Base-by-base conservation (phyloP, 2,329 filamentous ascomycete species). In the Sordariomycetes sp. region DNA sequence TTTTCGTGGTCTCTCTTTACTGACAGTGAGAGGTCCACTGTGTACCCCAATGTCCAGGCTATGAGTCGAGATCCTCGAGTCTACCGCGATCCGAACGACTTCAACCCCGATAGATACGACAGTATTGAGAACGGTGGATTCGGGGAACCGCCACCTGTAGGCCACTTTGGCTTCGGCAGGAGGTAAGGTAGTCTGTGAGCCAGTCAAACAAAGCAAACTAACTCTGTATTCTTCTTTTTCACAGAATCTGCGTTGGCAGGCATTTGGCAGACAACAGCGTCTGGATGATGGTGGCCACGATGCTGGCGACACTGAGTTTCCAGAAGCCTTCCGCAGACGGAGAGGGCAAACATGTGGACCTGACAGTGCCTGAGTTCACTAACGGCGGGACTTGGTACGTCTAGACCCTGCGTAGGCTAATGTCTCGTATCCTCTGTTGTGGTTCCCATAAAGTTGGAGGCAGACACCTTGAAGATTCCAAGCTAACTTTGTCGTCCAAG, bases 101-200 rank as follows among this genome's bases (percentile, higher is more conserved):
- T 37, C 11, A n/a, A 23, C 21, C 35, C 35, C 7, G 35, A 37
- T 12, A 16, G 35, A 11, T 37, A 32, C 21, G 17, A 14, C 12
- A 11, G 21, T 19, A 17, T 16, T 57, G 32, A 32, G 35, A 44
- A 61, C 30, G 55, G 59, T 5, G 66, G 47, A 42, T 46, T 48
- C 15, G 62, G 61, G 6, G 66, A 70, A 46, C 63, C 68, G 15
- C 52, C 58, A 30, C 66, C 64, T 1, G 53, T 48, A 14, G 67
- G 64, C 2, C 61, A 63, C 23, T 69, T 75, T 46, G 69, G 70
- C 4, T 74, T 69, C 47, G 70, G 71, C 2, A 59, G 63, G 15
- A 57, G 70, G n/a, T n/a, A n/a, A n/a, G n/a, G n/a, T n/a, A n/a
- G n/a, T n/a, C n/a, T n/a, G 25, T 27, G 12, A 27, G 6, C 12